Base-by-base conservation (phyloP, 2,329 filamentous ascomycete genomes). In the Botrytis cinerea region DNA sequence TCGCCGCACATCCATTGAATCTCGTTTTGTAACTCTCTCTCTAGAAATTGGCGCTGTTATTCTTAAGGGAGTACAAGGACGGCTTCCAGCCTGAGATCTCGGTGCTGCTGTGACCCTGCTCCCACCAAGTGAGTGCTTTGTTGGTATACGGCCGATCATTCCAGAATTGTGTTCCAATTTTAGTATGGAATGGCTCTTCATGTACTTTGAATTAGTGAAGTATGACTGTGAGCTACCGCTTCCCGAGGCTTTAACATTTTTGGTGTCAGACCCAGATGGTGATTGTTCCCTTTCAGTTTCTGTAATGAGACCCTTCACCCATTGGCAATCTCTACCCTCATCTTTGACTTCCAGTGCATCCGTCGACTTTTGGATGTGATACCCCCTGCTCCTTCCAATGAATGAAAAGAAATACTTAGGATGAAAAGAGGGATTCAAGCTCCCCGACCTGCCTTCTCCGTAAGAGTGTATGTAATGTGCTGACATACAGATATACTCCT, bases 401-500 rank as follows among this genome's bases (percentile, higher is more conserved):
- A 14, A 12, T 6, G 48, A 28, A 22, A 57, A 69, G 38, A 57
- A 69, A 45, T 32, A 32, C 18, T 43, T 69, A 43, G 48, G 66
- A 57, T 69, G 66, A 8, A 43, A 57, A 45, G 38, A 35, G 2
- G 18, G 14, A 57, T 57, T 43, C 48, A 69, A 40, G 25, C 57
- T 43, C 9, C 64, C 48, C 18, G 48, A 54, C 35, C 9, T 28
- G 3, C 6, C 4, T 40, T 28, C 25, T 25, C 18, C 25, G n/a
- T 69, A 57, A 43, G 48, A 57, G 20, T 69, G 48, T 69, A 69
- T 57, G 35, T 43, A 69, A 57, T 69, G 38, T 40, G 48, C 66
- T 22, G 66, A 38, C 40, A 69, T 43, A 35, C 66, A 69, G 28
- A 57, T 57, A 32, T 43, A 69, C 25, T 69, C 48, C 35, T 69